Evolutionary conservation across 1,284 basidiomycete species (phyloP), one percentile per base, ranked within the genome.

Genomic region (Coniferiporia weirii): DNA sequence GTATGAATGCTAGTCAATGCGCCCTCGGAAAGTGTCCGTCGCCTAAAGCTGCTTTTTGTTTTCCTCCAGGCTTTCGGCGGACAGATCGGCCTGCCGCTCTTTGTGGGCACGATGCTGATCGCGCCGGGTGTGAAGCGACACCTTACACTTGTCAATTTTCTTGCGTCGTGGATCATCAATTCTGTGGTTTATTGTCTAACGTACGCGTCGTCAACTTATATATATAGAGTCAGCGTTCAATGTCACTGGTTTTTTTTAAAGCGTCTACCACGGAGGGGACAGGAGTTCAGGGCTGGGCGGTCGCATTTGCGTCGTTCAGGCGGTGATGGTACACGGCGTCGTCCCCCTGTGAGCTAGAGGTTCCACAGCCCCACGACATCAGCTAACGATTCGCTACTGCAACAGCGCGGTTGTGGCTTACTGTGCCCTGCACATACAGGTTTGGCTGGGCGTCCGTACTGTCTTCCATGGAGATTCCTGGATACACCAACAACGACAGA

Each of bases 301-400:
- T 8, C 51, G 56, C 36, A 32, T 57, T 6, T 61, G 60, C 40
- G 35, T 57, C 19, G 55, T 55, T 3, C 60, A 61, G 46, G 55
- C 60, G 32, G 61, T 52, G 7, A 54, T 64, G 55, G 52, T 64
- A 13, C 55, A 60, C 38, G 61, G 61, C 4, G 57, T 60, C 9
- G 55, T 62, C 8, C 52, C 63, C 6, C 51, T 64, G 63, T 52
- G 34, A 51, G 56, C 27, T 3, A 32, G 1, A 8, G 17, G 20
- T 19, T 20, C 8, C 22, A 10, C 46, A 19, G 32, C 12, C n/a
- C 17, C 12, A n/a, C 15, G n/a, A 10, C 20, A 27, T 19, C 8
- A 13, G 38, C 13, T 48, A 13, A 38, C 5, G 7, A 47, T 52
- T 54, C 9, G 32, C 13, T 32, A 17, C 10, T n/a, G n/a, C 19